Percentiles rank a stretch among this genome's conserved stretches.
Conservation (phyloP, 1,284 basidiomycete genomes). For the Cutaneotrichosporon curvatum region DNA sequence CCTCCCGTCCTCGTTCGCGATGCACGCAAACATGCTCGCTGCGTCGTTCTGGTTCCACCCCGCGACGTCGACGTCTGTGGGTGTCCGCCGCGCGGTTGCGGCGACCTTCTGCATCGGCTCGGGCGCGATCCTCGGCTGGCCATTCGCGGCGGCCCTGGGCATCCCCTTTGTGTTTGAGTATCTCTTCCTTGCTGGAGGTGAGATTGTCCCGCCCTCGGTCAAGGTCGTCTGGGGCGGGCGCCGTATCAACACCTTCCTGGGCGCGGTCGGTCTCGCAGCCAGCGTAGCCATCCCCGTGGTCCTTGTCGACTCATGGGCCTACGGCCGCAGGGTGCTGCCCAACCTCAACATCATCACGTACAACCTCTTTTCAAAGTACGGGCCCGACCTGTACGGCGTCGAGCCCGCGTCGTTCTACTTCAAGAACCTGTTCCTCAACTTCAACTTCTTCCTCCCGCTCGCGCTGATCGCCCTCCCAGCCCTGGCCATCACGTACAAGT, state of each 20-base stretch:
- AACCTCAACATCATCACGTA: constrained; percentile 92
- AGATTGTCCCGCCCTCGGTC: constrained; percentile 56
- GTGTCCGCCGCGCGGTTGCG: constrained; percentile 50
- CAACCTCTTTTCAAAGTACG: constrained; percentile 68
- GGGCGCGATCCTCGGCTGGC: constrained; percentile 91
- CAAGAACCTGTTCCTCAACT: constrained; percentile 81
- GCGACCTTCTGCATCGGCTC: constrained; percentile 68
- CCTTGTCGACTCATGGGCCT: constrained; percentile 76
- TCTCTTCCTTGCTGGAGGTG: constrained; percentile 67
- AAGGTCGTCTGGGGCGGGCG: constrained; percentile 54
- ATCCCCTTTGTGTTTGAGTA: constrained; percentile 89
- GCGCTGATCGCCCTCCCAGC: constrained; percentile 74
- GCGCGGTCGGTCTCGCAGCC: constrained; percentile 55
- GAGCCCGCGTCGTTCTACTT: constrained; percentile 78
- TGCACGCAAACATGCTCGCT: constrained; percentile 82
- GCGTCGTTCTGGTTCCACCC: constrained; percentile 69
- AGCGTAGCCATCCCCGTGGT: constrained; percentile 57
- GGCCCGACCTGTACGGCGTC: constrained; percentile 88
- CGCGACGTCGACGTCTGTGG: constrained; percentile 54
- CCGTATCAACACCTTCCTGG: constrained; percentile 59
- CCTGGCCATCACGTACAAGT: constrained; percentile 63
- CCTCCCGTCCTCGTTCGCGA: constrained; percentile 87
- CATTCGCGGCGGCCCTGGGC: constrained; percentile 78
- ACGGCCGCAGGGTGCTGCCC: constrained; percentile 69
- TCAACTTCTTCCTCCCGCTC: constrained; percentile 77